These are phyloP conservation scores for Coemansia sp. DNA, from an alignment of 192 early-diverging fungal genomes.

Conservation along the genomic window DNA sequence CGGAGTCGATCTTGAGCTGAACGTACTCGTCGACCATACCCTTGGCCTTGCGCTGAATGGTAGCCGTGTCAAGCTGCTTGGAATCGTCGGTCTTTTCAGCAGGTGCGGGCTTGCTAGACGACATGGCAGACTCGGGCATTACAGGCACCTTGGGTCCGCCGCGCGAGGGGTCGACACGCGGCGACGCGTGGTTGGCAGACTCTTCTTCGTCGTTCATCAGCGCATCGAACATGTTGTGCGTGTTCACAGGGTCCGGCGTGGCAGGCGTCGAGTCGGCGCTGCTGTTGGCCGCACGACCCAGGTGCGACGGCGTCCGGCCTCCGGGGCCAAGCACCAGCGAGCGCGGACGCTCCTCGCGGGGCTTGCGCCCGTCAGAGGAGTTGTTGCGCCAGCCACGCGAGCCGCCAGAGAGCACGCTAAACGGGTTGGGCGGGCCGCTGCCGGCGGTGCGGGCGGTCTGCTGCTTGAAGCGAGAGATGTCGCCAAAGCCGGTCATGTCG, in stretches of 20 bases:
- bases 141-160: slow-evolving; percentile 24
- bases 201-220: slow-evolving; percentile 49
- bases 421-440: slow-evolving; percentile 32
- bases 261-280: slow-evolving; percentile 50
- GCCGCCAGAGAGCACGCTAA: slow-evolving; percentile 45
- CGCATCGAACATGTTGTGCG: slow-evolving; percentile 53
- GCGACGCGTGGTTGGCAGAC: slow-evolving; percentile 19
- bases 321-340: slow-evolving; percentile 27
- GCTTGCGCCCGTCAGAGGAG: slow-evolving; percentile 46
- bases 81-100: slow-evolving; percentile 13
- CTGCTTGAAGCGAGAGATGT: slow-evolving; percentile 61
- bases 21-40: slow-evolving; percentile 67
- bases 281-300: slow-evolving; percentile 23
- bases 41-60: slow-evolving; percentile 52
- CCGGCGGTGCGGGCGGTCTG: slow-evolving; percentile 28
- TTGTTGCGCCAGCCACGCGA: slow-evolving; percentile 56
- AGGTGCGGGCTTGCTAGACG: slow-evolving; percentile 17
- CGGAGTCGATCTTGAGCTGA: slow-evolving; percentile 57
- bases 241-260: slow-evolving; percentile 49
- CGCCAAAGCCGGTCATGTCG: slow-evolving; percentile 77
- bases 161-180: slow-evolving; percentile 37
- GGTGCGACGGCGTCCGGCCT: slow-evolving; percentile 45
- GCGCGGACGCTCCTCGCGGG: slow-evolving; percentile 34
- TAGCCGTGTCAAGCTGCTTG: slow-evolving; percentile 52
- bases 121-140: slow-evolving; percentile 15